Conservation (phyloP, 306 rosid genomes). For the Malus asiatica region DNA sequence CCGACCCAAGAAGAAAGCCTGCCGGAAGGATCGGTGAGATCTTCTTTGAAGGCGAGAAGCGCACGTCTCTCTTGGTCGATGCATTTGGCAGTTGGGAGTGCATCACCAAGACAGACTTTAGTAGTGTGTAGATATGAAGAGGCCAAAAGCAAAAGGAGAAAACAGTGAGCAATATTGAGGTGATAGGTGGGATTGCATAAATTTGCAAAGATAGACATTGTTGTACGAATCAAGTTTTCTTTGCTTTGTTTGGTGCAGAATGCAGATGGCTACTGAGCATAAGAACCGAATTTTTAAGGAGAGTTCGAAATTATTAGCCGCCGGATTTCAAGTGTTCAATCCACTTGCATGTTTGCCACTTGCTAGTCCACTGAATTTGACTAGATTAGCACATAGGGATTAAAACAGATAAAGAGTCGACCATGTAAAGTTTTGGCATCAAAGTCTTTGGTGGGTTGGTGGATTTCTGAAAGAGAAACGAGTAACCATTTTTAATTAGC, state of each 20-base stretch:
- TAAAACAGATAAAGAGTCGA: background rate
- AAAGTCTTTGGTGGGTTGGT: too few species aligned
- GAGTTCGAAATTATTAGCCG: background rate
- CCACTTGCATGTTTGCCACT: background rate
- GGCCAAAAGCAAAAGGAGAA: too few species aligned
- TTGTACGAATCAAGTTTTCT: background rate
- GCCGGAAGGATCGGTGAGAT: slow-evolving; percentile 24
- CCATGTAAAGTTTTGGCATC: background rate
- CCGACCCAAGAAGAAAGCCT: slow-evolving; percentile 32
- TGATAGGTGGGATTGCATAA: background rate
- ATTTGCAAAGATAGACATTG: background rate
- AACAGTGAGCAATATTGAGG: background rate
- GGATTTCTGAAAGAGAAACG: too few species aligned
- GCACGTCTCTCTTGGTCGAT: slow-evolving; percentile 24
- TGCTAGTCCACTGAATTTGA: background rate
- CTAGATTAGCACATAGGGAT: background rate
- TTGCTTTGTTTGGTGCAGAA: background rate
- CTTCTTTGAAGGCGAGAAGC: slow-evolving; percentile 25
- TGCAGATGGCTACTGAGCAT: background rate
- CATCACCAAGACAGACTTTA: background rate
- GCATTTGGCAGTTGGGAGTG: slow-evolving; percentile 3
- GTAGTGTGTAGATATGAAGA: background rate
- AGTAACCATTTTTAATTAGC: too few species aligned
- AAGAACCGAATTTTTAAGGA: background rate
- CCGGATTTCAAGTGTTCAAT: background rate